Evolutionary conservation across 2,329 filamentous ascomycete species (phyloP), one percentile per base, ranked within the genome.

Genomic region (Sclerotinia spermophila): DNA sequence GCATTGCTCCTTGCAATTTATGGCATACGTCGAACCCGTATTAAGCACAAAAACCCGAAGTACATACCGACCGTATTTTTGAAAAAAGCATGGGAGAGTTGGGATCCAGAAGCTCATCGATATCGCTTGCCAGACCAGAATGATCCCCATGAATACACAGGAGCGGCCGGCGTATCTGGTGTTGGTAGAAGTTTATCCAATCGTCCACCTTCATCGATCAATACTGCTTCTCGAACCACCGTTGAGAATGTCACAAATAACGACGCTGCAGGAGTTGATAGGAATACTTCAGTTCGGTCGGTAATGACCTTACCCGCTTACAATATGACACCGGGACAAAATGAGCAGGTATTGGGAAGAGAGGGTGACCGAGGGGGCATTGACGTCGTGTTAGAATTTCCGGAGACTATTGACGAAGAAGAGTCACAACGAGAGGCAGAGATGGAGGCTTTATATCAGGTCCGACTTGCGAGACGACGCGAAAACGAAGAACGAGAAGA

Each of bases 221-320:
- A 71, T 69, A 53, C 61, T 30, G 67, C 72, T 10, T 67, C 72
- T 38, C 53, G 48, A 55, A 40, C 70, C 40, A 70, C 59, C 21
- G 70, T 68, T 17, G 44, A 40, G 21, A 59, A 68, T 30, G 66
- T 64, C 19, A 55, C 58, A n/a, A 67, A 65, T 51, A 59, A 45
- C 51, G 44, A 64, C 27, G 35, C 71, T 13, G 35, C 40, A 30
- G 83, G 82, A 5, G 88, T 97, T 19, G 92, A 95, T 78, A 88
- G 95, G 44, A 91, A 95, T 76, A 94, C 92, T 1, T 96, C 93
- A 13, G 86, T 98, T 60, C 90, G 95, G 69, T 97, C 93, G n/a
- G 89, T 98, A 70, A 96, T 97, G 86, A 98, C 96, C 0, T 83
- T 99, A 3, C 96, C 96, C 0, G 87, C 92, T 0, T 99, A 99